Percentiles rank a stretch among this genome's conserved stretches.
Conservation (phyloP, 805 yeast genomes). For the Clavispora vitiphila region DNA sequence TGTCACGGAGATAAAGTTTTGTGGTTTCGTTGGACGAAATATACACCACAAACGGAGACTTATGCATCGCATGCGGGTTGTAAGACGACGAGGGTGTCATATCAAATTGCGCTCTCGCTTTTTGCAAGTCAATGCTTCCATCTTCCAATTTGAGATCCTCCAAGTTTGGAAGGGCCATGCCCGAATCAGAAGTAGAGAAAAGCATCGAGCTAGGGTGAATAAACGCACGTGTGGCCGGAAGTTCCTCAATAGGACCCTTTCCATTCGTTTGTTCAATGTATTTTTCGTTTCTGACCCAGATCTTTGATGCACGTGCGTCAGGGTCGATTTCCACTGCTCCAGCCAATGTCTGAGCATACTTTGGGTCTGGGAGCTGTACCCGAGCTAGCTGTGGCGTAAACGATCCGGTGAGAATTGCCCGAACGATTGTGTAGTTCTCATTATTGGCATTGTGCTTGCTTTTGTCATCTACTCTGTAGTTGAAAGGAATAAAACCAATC, state of each 20-base stretch:
- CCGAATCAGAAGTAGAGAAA: slow-evolving; percentile 42
- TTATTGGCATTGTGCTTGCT: slow-evolving; percentile 46
- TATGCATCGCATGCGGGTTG: slow-evolving; percentile 28
- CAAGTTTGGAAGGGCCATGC: slow-evolving; percentile 13
- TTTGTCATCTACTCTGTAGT: slow-evolving; percentile 27
- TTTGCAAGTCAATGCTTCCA: slow-evolving; percentile 33
- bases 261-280: slow-evolving; percentile 21
- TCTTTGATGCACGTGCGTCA: slow-evolving; percentile 66
- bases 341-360: slow-evolving; percentile 58
- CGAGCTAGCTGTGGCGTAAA: slow-evolving; percentile 79
- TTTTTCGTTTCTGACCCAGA: slow-evolving; percentile 66
- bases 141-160: slow-evolving; percentile 33
- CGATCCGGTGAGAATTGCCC: slow-evolving; percentile 73
- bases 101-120: slow-evolving; percentile 30
- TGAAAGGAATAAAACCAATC: slow-evolving; percentile 66
- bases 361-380: slow-evolving; percentile 78
- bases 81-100: slow-evolving; percentile 33
- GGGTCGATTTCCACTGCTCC: slow-evolving; percentile 88
- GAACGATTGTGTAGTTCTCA: slow-evolving; percentile 46
- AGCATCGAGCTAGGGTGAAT: slow-evolving; percentile 82
- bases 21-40: slow-evolving; percentile 56
- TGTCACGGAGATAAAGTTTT: slow-evolving; percentile 64
- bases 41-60: slow-evolving; percentile 60
- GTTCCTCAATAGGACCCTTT: slow-evolving; percentile 9
- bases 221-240: slow-evolving; percentile 69